These are phyloP conservation scores for Diaporthe sp. DNA, from an alignment of 2,329 filamentous ascomycete genomes.

Conservation along the genomic window DNA sequence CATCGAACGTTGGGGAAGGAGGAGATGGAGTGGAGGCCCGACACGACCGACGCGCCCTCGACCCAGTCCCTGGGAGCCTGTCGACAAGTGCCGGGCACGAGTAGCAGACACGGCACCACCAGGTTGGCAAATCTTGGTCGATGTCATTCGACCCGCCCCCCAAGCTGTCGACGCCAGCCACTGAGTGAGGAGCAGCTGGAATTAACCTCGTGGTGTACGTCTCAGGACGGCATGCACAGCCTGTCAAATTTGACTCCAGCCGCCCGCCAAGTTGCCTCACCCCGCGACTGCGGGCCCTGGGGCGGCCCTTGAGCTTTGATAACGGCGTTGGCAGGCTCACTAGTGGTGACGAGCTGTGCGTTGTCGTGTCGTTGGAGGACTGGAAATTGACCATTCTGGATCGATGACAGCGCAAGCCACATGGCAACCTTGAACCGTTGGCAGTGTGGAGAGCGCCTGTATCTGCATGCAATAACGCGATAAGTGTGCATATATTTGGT, in stretches of 20 bases:
- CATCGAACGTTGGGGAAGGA: slow-evolving; percentile 28
- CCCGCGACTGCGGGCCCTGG: not conserved
- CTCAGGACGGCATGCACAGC: slow-evolving; percentile 28
- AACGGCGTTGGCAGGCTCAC: not conserved
- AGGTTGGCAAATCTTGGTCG: slow-evolving; percentile 25
- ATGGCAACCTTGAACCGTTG: slow-evolving; percentile 19
- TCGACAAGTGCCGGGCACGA: slow-evolving; percentile 20
- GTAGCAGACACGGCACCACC: slow-evolving; percentile 7
- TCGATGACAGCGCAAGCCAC: slow-evolving; percentile 36
- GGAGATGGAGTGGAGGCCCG: slow-evolving; percentile 10
- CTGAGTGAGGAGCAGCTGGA: slow-evolving; percentile 22
- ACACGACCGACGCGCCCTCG: slow-evolving; percentile 7
- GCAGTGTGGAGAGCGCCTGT: slow-evolving; percentile 6
- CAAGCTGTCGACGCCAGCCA: slow-evolving; percentile 21
- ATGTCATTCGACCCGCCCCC: slow-evolving; percentile 28
- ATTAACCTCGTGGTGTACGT: slow-evolving; percentile 25
- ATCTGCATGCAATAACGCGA: not conserved
- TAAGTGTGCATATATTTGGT: not conserved
- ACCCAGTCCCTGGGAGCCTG: not conserved
- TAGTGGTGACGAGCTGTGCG: slow-evolving; percentile 9
- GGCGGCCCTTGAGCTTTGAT: not conserved
- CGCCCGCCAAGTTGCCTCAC: slow-evolving; percentile 26
- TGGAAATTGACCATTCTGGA: not conserved
- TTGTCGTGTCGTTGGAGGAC: not conserved
- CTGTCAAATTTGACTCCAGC: slow-evolving; percentile 25